Percentiles rank a stretch among this genome's conserved stretches.
phyloP scores from a whole-genome alignment of 352 stramenopile species.

The Globisporangium paddicum region DNA sequence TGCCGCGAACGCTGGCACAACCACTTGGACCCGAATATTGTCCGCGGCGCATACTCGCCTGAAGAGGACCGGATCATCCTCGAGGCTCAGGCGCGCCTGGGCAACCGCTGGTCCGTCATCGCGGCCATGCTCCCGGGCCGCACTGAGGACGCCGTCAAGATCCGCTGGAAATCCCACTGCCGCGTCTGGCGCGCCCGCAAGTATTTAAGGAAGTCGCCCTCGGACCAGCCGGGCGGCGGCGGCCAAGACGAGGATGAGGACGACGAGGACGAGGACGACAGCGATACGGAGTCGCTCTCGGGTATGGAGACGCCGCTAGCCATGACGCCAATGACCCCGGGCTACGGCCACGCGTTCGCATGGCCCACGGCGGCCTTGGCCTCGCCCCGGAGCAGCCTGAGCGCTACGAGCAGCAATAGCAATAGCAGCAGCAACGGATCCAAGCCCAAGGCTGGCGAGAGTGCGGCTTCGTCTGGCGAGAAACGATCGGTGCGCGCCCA shows the following conservation, averaged over 20 bases:
- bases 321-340: slow-evolving; percentile 16
- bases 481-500: slow-evolving; percentile 4
- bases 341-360: slow-evolving; percentile 9
- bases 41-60: slow-evolving; percentile 82
- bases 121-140: slow-evolving; percentile 82
- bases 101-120: slow-evolving; percentile 90
- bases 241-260: not conserved
- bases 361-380: slow-evolving; percentile 7
- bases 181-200: slow-evolving; percentile 78
- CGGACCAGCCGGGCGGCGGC: slow-evolving; percentile 3
- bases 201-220: slow-evolving; percentile 64
- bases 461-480: not conserved
- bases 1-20: slow-evolving; percentile 90
- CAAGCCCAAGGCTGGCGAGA: not conserved
- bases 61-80: slow-evolving; percentile 89
- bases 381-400: not conserved
- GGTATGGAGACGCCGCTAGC: slow-evolving; percentile 17
- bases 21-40: slow-evolving; percentile 85
- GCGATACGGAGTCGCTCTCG: slow-evolving; percentile 16
- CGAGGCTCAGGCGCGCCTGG: slow-evolving; percentile 76
- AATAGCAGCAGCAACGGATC: slow-evolving; percentile 1
- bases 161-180: slow-evolving; percentile 90
- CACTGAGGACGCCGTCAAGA: slow-evolving; percentile 91
- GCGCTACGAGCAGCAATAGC: not conserved
- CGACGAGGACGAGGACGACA: slow-evolving; percentile 1